These are phyloP conservation scores for Penicillium sp. DNA, from an alignment of 2,329 filamentous ascomycete genomes.

Conservation along the genomic window DNA sequence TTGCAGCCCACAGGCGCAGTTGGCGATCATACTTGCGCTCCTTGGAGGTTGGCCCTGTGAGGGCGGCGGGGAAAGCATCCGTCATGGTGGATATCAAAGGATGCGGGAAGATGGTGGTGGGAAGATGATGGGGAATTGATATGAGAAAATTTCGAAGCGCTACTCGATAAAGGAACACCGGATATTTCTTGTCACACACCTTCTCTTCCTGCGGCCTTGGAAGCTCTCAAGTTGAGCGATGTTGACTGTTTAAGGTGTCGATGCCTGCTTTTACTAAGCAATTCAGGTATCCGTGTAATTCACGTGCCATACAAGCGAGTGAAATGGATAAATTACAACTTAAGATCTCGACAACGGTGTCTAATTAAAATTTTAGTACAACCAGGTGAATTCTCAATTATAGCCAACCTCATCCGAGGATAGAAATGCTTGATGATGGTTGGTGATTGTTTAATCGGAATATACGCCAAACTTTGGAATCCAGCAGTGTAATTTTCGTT, in stretches of 20 bases:
- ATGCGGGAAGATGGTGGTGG: background rate
- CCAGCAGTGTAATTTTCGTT: too few relatives aligned
- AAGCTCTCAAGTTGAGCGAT: conserved; percentile 2
- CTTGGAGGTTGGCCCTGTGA: conserved; percentile 58
- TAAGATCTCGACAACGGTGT: too few relatives aligned
- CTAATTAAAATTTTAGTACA: too few relatives aligned
- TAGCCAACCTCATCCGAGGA: too few relatives aligned
- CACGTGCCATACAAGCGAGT: background rate
- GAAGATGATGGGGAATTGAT: background rate
- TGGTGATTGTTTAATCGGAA: too few relatives aligned
- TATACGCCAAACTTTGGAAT: too few relatives aligned
- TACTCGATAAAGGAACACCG: background rate
- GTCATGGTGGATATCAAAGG: conserved; percentile 31
- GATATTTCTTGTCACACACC: too few relatives aligned
- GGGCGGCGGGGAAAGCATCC: conserved; percentile 36
- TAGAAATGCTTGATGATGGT: too few relatives aligned
- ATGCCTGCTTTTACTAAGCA: background rate
- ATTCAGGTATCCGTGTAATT: background rate
- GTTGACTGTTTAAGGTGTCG: background rate
- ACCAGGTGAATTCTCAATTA: too few relatives aligned
- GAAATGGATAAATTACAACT: too few relatives aligned
- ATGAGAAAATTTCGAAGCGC: background rate
- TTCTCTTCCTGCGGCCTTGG: background rate
- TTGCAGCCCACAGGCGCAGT: conserved; percentile 91
- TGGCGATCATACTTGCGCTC: conserved; percentile 90